A percentile compares a stretch with the other conserved stretches of the same genome.
phyloP scores from a whole-genome alignment of 2,329 filamentous ascomycete species.

The Hymenoscyphus infarciens region DNA sequence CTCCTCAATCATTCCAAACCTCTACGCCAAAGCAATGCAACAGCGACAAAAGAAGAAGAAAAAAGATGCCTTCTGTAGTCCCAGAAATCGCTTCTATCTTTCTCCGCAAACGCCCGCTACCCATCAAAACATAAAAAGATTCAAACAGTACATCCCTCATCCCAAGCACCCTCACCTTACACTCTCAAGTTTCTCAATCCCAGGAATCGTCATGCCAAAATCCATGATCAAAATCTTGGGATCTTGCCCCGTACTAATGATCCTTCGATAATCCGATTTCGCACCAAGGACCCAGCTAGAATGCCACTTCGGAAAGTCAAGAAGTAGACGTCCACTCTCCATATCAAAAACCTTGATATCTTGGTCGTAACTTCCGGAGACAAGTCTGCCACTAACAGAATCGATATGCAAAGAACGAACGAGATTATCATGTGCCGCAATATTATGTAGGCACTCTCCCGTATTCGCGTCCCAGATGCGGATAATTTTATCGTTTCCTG shows the following conservation, averaged over 20 bases:
- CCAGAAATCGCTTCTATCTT: neutral
- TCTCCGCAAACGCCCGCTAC: neutral
- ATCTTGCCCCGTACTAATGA: constrained; percentile 93
- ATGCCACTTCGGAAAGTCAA: constrained; percentile 92
- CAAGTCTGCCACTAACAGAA: constrained; percentile 75
- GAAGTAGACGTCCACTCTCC: constrained; percentile 69
- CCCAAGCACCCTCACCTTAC: neutral
- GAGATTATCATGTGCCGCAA: constrained; percentile 78
- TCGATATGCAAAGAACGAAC: constrained; percentile 91
- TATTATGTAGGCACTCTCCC: constrained; percentile 75
- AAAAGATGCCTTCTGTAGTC: neutral
- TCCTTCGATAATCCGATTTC: constrained; percentile 91
- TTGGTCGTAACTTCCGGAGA: constrained; percentile 92
- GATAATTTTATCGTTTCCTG: constrained; percentile 92
- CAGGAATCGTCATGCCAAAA: constrained; percentile 65
- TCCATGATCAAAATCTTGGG: constrained; percentile 91
- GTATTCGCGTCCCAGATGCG: constrained; percentile 95
- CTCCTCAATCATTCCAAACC: neutral
- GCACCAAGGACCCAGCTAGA: constrained; percentile 95
- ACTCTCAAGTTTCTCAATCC: constrained; percentile 58
- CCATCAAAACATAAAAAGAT: neutral
- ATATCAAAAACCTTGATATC: constrained; percentile 95
- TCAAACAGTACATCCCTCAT: neutral
- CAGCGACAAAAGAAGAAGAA: neutral
- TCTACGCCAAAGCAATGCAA: neutral